Evolutionary conservation across 352 stramenopile species (phyloP), one percentile per base, ranked within the genome.

Genomic region (Globisporangium sylvaticum): DNA sequence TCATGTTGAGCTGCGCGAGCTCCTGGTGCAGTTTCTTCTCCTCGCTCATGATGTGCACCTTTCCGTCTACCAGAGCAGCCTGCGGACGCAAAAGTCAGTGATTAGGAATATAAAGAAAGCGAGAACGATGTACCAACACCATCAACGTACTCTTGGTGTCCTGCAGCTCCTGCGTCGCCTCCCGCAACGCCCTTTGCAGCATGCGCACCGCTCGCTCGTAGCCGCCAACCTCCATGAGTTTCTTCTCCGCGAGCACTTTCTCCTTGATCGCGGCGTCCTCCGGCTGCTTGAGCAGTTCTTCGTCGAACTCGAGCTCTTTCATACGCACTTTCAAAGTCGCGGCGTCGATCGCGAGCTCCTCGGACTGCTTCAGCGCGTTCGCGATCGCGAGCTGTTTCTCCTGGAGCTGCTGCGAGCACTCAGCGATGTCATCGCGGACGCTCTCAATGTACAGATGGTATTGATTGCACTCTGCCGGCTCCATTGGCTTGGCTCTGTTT

Each of bases 201-300:
- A 80, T 69, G 3, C 83, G 79, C 65, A 89, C 78, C 7, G 80
- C 73, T 31, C 77, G 78, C 46, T 92, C 80, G 61, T 84, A 80
- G 34, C 84, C 81, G 31, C 84, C 84, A 22, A 90, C 75, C 53
- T 90, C 81, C 65, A 85, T 83, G 0, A 92, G 70, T 12, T 78
- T 73, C 64, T 86, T 84, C 70, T 92, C 81, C 0, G 81, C 76
- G 4, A 79, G 64, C 34, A 89, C 66, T 39, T 83, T 89, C 56
- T 82, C 76, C 52, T 80, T 68, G n/a, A 88, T 74, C 1, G 81
- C 80, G 0, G 75, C 67, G 4, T 76, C 68, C 37, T 92, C 80
- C 0, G 74, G 83, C 59, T 75, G 57, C 24, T 75, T 77, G 3
- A 90, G 67, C 4, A 77, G 22, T 22, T 84, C 75, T 65, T 92